Conservation (phyloP, 2,329 filamentous ascomycete genomes). For the Monilinia laxa region DNA sequence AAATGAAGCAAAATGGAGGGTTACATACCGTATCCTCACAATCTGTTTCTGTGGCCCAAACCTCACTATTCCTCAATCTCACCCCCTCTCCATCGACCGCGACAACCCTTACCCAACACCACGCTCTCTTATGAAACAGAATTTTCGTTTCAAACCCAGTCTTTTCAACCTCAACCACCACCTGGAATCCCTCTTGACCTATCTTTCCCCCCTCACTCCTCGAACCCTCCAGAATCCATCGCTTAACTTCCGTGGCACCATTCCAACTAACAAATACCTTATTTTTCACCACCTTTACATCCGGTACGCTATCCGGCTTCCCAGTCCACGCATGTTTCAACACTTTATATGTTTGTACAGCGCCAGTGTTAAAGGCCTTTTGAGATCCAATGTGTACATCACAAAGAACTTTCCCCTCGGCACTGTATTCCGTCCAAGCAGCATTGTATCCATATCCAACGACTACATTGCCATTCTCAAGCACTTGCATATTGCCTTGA, state of each 20-base stretch:
- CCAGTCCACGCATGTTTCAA: not conserved
- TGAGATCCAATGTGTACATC: not conserved
- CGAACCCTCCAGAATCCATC: not conserved
- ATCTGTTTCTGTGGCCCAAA: not conserved
- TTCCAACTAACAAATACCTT: slow-evolving; percentile 5
- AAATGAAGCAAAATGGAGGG: not conserved
- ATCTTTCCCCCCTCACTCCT: not conserved
- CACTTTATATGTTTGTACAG: slow-evolving; percentile 17
- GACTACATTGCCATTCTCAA: slow-evolving; percentile 7
- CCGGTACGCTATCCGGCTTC: not conserved
- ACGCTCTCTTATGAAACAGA: not conserved
- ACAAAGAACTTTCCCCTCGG: not conserved
- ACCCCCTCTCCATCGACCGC: not conserved
- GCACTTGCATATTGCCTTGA: slow-evolving; percentile 30
- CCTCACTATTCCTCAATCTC: not conserved
- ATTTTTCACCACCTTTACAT: not conserved
- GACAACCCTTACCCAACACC: slow-evolving; percentile 2
- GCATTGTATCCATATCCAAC: slow-evolving; percentile 11
- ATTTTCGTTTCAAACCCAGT: not conserved
- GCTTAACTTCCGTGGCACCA: slow-evolving; percentile 10
- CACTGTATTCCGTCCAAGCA: slow-evolving; percentile 10
- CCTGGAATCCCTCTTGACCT: not conserved
- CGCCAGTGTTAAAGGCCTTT: slow-evolving; percentile 2
- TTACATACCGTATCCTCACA: slow-evolving; percentile 7
- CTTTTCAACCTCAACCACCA: not conserved